These are phyloP conservation scores for Eucalyptus melliodora DNA, from an alignment of 345 rosid species.

Conservation along the genomic window DNA sequence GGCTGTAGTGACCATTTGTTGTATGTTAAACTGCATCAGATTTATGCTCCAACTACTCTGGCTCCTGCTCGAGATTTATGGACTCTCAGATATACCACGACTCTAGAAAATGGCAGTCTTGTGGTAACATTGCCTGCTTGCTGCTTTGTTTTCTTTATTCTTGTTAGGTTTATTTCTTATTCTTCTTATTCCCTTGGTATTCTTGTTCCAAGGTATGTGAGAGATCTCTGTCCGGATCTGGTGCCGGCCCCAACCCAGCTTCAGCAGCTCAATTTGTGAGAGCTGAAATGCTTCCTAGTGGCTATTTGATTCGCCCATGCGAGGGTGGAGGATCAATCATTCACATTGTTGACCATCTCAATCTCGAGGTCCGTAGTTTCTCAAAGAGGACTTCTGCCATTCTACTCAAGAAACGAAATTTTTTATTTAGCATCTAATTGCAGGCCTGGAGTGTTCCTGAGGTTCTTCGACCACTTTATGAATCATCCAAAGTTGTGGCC, in stretches of 20 bases:
- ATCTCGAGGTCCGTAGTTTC: constrained; percentile 55
- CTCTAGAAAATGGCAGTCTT: constrained; percentile 92
- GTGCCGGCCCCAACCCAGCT: constrained; percentile 76
- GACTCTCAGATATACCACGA: constrained; percentile 92
- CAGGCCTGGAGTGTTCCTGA: constrained; percentile 99
- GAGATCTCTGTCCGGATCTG: constrained; percentile 96
- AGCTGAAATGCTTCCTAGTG: constrained; percentile 96
- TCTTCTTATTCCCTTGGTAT: not conserved
- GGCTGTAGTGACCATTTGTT: not conserved
- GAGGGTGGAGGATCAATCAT: constrained; percentile 99
- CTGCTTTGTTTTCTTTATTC: not conserved
- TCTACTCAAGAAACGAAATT: not conserved
- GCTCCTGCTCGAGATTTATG: constrained; percentile 99
- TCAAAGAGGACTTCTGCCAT: not conserved
- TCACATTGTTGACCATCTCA: constrained; percentile 93
- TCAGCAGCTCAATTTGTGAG: constrained; percentile 88
- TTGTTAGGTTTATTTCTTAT: not conserved
- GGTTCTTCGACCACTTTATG: constrained; percentile 90
- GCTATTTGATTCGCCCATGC: constrained; percentile 89
- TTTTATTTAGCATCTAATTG: not conserved
- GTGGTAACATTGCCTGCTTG: constrained; percentile 49
- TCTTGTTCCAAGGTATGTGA: constrained; percentile 61
- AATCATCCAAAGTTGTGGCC: constrained; percentile 87
- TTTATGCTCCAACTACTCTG: constrained; percentile 91
- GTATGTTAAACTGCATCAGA: constrained; percentile 22